Conservation (phyloP, 495 filamentous ascomycete genomes). For the Parachaetomium inaequale region DNA sequence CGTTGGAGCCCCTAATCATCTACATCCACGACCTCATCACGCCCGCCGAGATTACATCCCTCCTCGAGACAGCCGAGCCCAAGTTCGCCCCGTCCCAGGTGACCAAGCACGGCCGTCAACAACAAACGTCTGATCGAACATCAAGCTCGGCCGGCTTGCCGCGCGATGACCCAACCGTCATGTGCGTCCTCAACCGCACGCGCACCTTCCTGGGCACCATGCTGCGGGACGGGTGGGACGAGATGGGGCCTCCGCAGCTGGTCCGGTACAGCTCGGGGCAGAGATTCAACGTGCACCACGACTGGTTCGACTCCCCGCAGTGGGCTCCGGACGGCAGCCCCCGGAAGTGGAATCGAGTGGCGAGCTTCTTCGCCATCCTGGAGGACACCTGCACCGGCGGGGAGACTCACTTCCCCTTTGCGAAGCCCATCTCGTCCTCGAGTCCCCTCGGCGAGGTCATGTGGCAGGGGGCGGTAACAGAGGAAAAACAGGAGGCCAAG, state of each 20-base stretch:
- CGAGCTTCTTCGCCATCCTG: conserved; percentile 49
- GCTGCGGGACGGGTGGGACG: conserved; percentile 42
- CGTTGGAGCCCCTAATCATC: conserved; percentile 45
- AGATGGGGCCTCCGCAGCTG: conserved; percentile 49
- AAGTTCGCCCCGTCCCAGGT: conserved; percentile 41
- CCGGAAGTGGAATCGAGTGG: conserved; percentile 42
- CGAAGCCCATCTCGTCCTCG: conserved; percentile 29
- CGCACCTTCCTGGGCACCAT: conserved; percentile 44
- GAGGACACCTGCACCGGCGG: conserved; percentile 42
- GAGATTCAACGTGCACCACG: conserved; percentile 46
- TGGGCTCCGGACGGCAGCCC: conserved; percentile 28
- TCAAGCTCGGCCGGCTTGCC: conserved; percentile 45
- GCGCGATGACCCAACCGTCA: conserved; percentile 39
- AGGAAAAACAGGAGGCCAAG: conserved; percentile 10
- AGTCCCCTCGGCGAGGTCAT: conserved; percentile 21
- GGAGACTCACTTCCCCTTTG: conserved; percentile 47
- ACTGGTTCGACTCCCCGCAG: conserved; percentile 43
- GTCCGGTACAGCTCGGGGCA: conserved; percentile 46
- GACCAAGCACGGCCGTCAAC: conserved; percentile 37
- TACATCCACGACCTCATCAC: conserved; percentile 45
- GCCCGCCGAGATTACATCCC: conserved; percentile 33
- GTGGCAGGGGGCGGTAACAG: conserved; percentile 22
- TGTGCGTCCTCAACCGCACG: conserved; percentile 41
- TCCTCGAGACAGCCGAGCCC: conserved; percentile 39
- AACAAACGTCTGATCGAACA: conserved; percentile 39